These are phyloP conservation scores for Debaryomyces subglobosus DNA, from an alignment of 1,139 yeast genomes.

Conservation along the genomic window DNA sequence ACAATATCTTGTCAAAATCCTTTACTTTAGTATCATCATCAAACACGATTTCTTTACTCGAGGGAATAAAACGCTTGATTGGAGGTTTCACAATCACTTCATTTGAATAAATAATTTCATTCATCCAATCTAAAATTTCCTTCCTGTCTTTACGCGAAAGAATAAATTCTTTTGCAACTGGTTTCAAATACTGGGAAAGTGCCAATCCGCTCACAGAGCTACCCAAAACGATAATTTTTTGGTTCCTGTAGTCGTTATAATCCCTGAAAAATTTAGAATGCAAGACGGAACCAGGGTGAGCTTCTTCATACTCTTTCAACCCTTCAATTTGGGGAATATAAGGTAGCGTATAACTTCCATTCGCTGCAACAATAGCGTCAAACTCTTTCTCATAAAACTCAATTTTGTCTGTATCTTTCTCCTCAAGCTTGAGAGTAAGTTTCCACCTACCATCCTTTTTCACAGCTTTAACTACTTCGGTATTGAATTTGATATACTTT, in stretches of 20 bases:
- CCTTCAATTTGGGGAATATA: conserved; percentile 56
- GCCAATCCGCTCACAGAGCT: conserved; percentile 48
- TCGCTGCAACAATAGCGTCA: conserved; percentile 60
- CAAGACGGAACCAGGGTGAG: conserved; percentile 42
- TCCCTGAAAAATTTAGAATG: conserved; percentile 46
- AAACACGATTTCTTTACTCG: conserved; percentile 28
- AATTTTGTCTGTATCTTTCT: neutral
- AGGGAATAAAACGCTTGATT: conserved; percentile 24
- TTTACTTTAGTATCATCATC: conserved; percentile 28
- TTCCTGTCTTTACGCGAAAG: conserved; percentile 26
- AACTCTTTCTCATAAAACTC: conserved; percentile 25
- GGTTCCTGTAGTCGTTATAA: conserved; percentile 27
- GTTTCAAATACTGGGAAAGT: conserved; percentile 43
- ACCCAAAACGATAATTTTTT: conserved; percentile 43
- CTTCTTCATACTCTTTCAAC: conserved; percentile 43
- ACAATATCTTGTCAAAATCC: conserved; percentile 38
- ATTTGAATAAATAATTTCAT: conserved; percentile 28
- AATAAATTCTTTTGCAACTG: conserved; percentile 30
- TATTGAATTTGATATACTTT: conserved; percentile 32
- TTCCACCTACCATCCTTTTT: neutral
- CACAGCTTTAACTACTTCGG: conserved; percentile 27
- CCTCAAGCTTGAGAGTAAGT: neutral
- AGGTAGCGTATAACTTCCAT: conserved; percentile 63
- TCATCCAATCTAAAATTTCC: conserved; percentile 17
- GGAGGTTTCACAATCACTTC: conserved; percentile 23